Conservation (phyloP, 2,329 filamentous ascomycete species). For the Berkeleyomyces basicola region DNA sequence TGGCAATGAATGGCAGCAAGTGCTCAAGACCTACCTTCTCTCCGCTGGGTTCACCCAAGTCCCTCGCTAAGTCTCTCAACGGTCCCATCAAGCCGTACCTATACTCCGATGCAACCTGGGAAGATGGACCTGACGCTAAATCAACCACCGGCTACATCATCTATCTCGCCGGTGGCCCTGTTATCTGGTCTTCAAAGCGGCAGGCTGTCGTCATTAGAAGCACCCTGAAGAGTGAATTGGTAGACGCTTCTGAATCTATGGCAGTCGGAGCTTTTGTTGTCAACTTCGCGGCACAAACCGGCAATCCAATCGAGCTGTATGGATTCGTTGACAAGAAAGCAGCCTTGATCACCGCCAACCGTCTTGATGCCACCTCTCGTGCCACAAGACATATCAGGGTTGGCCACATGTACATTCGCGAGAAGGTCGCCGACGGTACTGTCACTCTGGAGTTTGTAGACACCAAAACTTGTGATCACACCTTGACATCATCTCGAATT, state of each 20-base stretch:
- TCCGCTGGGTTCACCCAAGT: too few species aligned
- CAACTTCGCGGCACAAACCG: neutral
- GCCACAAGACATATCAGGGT: neutral
- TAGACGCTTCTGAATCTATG: neutral
- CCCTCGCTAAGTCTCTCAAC: neutral
- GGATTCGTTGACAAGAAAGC: neutral
- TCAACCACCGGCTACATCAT: neutral
- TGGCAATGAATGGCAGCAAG: too few species aligned
- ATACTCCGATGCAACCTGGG: neutral
- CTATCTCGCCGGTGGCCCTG: neutral
- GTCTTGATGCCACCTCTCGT: neutral
- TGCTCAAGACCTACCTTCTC: too few species aligned
- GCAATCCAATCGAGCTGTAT: neutral
- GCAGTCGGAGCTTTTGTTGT: neutral
- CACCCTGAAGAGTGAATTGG: neutral
- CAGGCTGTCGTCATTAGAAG: neutral
- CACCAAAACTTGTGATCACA: too few species aligned
- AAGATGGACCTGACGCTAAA: neutral
- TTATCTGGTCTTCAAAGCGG: neutral
- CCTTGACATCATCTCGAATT: too few species aligned
- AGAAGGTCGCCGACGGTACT: neutral
- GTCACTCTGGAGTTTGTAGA: neutral
- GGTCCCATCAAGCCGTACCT: neutral
- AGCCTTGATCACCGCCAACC: neutral
- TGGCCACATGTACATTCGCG: neutral